Evolutionary conservation across 1,284 basidiomycete genomes (phyloP).

Genomic region (Cutaneotrichosporon mucoides): DNA sequence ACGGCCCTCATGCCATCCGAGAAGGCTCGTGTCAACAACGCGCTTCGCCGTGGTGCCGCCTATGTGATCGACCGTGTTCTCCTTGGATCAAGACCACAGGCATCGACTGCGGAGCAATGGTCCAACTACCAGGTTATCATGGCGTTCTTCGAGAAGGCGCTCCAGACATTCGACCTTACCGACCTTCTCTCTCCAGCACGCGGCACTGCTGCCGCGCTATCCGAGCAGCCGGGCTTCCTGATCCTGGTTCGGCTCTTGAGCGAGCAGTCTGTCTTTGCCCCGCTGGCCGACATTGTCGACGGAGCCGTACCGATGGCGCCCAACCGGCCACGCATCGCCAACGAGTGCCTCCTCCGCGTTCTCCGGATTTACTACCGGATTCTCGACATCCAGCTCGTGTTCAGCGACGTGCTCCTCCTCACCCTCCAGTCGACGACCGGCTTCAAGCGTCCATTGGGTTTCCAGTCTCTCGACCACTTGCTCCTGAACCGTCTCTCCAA

Average conservation of each 20-base stretch:
- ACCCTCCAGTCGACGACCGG: constrained; percentile 58
- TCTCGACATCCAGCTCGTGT: constrained; percentile 80
- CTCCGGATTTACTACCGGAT: constrained; percentile 78
- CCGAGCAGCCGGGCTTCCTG: constrained; percentile 80
- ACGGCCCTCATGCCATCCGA: constrained; percentile 63
- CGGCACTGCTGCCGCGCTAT: constrained; percentile 33
- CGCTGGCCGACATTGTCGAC: constrained; percentile 54
- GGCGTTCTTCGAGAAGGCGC: constrained; percentile 75
- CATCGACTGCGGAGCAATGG: constrained; percentile 68
- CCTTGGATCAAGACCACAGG: constrained; percentile 27
- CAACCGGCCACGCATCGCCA: constrained; percentile 54
- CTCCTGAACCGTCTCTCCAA: constrained; percentile 68
- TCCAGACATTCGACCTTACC: constrained; percentile 76
- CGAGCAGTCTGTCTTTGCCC: constrained; percentile 55
- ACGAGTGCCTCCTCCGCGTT: constrained; percentile 68
- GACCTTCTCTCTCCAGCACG: constrained; percentile 35
- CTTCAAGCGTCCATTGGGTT: constrained; percentile 36
- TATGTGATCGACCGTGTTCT: constrained; percentile 91
- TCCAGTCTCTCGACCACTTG: constrained; percentile 65
- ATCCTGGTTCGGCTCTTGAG: constrained; percentile 76
- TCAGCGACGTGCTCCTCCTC: constrained; percentile 85
- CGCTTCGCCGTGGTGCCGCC: constrained; percentile 60
- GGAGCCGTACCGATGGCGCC: constrained; percentile 25
- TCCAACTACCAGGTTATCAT: constrained; percentile 78
- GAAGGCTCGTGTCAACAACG: constrained; percentile 23